Evolutionary conservation across 768 basidiomycete species (phyloP), one percentile per base, ranked within the genome.

Genomic region (Termitomyces sp.): DNA sequence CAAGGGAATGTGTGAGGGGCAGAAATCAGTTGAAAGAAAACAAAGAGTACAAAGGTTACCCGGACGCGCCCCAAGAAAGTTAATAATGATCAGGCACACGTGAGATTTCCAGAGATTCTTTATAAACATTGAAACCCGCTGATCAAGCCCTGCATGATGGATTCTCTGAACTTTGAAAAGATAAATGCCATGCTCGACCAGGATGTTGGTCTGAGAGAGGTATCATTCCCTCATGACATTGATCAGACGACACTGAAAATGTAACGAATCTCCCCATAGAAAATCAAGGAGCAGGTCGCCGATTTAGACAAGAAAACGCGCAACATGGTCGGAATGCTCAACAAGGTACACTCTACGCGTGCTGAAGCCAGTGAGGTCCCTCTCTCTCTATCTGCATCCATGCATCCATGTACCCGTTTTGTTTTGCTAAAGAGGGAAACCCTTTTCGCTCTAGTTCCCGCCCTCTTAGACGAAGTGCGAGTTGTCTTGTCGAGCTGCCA

Each of bases 311-410:
- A 87, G 72, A 88, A 86, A 68, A 78, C 84, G 7, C 81, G 91
- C 18, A 78, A 78, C 3, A 85, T 91, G 77, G 76, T 81, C n/a
- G 89, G 88, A n/a, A 68, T 84, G 44, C 75, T 93, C 56, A 91
- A 89, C 75, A 88, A 83, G 64, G 84, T 93, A 13, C 91, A 93
- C 66, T 90, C 89, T 6, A 93, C 91, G 3, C 81, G 83, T 7
- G 67, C 76, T 4, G 73, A 79, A 48, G 76, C 80, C 55, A 76
- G 91, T 92, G 68, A 69, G 81, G 72, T 30, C 41, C 39, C 55
- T 53, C 57, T 36, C 16, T 46, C 12, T 4, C 36, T 15, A 0
- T 6, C 12, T 33, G 27, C 27, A 27, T 2, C 27, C 27, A 27
- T 27, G 27, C 27, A 27, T 1, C 27, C 1, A n/a, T n/a, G n/a